phyloP scores from a whole-genome alignment of 202 grass and related monocot genomes.

The Carex arenaria region DNA sequence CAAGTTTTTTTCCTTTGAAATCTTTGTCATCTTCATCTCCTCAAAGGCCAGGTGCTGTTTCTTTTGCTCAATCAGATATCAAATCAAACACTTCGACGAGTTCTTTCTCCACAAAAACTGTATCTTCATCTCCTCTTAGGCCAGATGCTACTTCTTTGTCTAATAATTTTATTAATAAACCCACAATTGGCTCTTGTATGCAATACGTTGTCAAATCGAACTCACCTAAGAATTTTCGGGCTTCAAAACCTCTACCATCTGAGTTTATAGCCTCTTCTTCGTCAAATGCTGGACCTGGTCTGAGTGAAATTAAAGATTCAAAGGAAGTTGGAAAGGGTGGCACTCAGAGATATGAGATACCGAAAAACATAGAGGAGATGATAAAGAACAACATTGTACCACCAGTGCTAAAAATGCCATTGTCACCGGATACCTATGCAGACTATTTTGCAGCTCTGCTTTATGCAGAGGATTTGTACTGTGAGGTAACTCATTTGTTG shows the following conservation, averaged over 20 bases:
- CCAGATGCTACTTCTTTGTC: neutral
- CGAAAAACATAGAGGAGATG: slow-evolving; percentile 17
- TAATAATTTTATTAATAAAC: neutral
- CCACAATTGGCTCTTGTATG: neutral
- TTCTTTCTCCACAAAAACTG: neutral
- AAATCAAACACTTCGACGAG: neutral
- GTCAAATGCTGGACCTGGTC: neutral
- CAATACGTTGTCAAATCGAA: neutral
- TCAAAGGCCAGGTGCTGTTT: neutral
- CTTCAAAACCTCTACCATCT: neutral
- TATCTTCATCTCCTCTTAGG: neutral
- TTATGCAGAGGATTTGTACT: slow-evolving; percentile 29
- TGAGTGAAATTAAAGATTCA: neutral
- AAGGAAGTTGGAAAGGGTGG: neutral
- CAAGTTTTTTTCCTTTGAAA: neutral
- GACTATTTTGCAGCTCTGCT: slow-evolving; percentile 24
- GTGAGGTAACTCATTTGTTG: slow-evolving; percentile 20
- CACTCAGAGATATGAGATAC: slow-evolving; percentile 21
- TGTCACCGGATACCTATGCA: slow-evolving; percentile 5
- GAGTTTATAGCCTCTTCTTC: neutral
- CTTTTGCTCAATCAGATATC: neutral
- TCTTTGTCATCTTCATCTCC: neutral
- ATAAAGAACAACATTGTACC: slow-evolving; percentile 22
- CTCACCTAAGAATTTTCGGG: neutral
- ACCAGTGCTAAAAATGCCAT: slow-evolving; percentile 5